Evolutionary conservation across 768 basidiomycete genomes (phyloP).

Genomic region (Termitomyces sp.): DNA sequence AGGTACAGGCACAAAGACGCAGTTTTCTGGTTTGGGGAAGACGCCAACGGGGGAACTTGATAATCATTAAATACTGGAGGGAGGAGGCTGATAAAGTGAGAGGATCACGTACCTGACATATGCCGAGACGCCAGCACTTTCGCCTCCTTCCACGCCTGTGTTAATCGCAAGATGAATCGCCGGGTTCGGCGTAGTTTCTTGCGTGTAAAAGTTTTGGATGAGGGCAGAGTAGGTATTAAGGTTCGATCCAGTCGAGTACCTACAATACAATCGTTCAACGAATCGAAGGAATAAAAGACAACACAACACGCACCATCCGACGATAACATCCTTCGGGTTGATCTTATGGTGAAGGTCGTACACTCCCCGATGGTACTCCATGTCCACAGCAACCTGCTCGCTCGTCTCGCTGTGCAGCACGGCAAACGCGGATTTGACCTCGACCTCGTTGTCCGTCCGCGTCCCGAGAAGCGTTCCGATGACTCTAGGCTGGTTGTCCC

Average conservation of each 20-base stretch:
- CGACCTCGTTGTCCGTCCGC: constrained; percentile 63
- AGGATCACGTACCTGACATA: constrained; percentile 65
- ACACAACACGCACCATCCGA: constrained; percentile 72
- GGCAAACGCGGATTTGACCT: constrained; percentile 83
- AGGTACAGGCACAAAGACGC: constrained; percentile 91
- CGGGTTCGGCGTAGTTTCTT: constrained; percentile 84
- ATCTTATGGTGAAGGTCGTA: constrained; percentile 85
- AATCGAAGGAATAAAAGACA: too few relatives aligned
- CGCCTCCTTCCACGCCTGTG: constrained; percentile 65
- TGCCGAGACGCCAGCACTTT: constrained; percentile 74
- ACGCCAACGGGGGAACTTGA: constrained; percentile 83
- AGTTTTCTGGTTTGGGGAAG: constrained; percentile 88
- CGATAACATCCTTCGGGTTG: constrained; percentile 82
- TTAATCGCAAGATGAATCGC: constrained; percentile 91
- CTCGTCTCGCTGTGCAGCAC: constrained; percentile 90
- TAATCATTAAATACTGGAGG: constrained; percentile 7
- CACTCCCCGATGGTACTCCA: constrained; percentile 94
- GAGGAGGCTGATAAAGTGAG: neutral
- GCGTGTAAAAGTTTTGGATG: constrained; percentile 96
- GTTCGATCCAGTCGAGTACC: constrained; percentile 90
- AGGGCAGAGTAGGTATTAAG: constrained; percentile 94
- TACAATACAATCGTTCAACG: constrained; percentile 20
- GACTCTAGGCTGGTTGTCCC: constrained; percentile 77
- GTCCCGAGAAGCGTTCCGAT: constrained; percentile 93
- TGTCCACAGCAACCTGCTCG: constrained; percentile 93